Conservation (phyloP, 495 filamentous ascomycete species). For the Hypoxylon crocopeplum region DNA sequence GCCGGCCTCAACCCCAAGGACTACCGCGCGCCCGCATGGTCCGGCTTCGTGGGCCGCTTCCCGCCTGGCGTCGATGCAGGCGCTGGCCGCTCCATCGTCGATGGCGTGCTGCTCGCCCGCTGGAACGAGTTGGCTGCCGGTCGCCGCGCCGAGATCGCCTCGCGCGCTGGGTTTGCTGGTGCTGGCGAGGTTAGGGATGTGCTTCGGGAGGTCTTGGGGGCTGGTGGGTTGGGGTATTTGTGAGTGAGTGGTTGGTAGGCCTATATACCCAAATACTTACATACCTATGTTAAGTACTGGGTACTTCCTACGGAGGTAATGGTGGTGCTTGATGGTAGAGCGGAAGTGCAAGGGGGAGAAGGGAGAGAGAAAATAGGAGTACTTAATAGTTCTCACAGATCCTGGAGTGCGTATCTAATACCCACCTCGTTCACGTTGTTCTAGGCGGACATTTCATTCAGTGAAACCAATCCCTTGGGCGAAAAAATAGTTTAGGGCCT, state of each 20-base stretch:
- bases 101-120: conserved; percentile 59
- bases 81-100: conserved; percentile 56
- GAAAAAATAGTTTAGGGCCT: no score
- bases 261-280: no score
- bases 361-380: no score
- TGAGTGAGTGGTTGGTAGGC: conserved; percentile 9
- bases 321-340: no score
- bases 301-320: no score
- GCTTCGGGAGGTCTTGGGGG: conserved; percentile 51
- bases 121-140: conserved; percentile 75
- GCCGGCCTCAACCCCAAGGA: conserved; percentile 83
- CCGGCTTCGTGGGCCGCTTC: conserved; percentile 36
- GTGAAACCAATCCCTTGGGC: no score
- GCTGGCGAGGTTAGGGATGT: conserved; percentile 67
- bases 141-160: conserved; percentile 71
- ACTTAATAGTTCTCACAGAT: no score
- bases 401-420: no score
- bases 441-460: no score
- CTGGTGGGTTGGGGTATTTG: conserved; percentile 33
- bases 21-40: conserved; percentile 62
- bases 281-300: no score
- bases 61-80: conserved; percentile 54
- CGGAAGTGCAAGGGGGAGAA: no score
- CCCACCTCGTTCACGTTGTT: no score
- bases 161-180: conserved; percentile 66